Evolutionary conservation across 805 yeast genomes (phyloP).

Genomic region (Metschnikowia kunwiensis): DNA sequence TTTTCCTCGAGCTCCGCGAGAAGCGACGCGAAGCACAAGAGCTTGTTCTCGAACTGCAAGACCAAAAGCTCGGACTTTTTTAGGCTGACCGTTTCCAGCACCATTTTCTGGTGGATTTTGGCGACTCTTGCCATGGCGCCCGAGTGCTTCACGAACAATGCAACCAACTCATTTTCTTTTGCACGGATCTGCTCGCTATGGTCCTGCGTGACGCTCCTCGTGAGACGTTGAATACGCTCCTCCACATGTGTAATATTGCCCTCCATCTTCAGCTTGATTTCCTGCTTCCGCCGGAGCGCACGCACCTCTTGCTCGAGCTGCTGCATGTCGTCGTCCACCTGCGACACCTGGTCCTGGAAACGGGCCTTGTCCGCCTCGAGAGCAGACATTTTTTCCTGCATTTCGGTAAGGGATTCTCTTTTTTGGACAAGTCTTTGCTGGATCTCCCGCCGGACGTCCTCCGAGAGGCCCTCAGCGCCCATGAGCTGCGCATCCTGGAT

Average conservation of each 20-base stretch:
- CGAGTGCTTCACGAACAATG: slow-evolving; percentile 20
- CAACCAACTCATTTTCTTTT: slow-evolving; percentile 26
- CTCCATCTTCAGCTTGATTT: slow-evolving; percentile 27
- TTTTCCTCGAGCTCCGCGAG: slow-evolving; percentile 26
- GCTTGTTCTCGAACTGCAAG: slow-evolving; percentile 15
- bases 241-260: slow-evolving; percentile 20
- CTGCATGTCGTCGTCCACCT: slow-evolving; percentile 11
- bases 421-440: slow-evolving; percentile 18
- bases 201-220: slow-evolving; percentile 33
- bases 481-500: slow-evolving; percentile 29
- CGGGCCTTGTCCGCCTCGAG: slow-evolving; percentile 7
- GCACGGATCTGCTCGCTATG: slow-evolving; percentile 37
- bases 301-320: slow-evolving; percentile 20
- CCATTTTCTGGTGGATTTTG: slow-evolving; percentile 7
- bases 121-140: slow-evolving; percentile 24
- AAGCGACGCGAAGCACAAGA: slow-evolving; percentile 19
- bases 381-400: slow-evolving; percentile 9
- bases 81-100: slow-evolving; percentile 6
- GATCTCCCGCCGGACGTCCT: slow-evolving; percentile 19
- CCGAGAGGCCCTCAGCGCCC: slow-evolving; percentile 33
- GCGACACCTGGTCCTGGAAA: slow-evolving; percentile 5
- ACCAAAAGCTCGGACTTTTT: slow-evolving; percentile 13
- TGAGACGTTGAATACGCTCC: slow-evolving; percentile 13
- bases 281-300: slow-evolving; percentile 27
- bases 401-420: slow-evolving; percentile 14